A percentile compares a stretch with the other conserved stretches of the same genome.
Evolutionary conservation across 331 rosid species (phyloP).

Genomic region (Acacia concinna): DNA sequence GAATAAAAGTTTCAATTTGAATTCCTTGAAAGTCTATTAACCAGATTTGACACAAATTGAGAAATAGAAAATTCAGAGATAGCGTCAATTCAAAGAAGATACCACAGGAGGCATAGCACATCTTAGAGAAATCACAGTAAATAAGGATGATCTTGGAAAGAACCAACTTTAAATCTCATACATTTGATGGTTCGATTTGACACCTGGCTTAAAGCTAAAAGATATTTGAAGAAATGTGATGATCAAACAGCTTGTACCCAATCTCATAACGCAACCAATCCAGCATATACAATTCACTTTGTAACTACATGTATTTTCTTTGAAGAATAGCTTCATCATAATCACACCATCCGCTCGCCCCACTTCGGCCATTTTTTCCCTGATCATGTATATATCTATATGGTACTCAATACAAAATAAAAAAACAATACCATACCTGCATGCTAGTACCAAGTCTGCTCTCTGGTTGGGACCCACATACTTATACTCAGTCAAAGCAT

Average conservation of each 20-base stretch:
- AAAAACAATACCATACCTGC: constrained; percentile 58
- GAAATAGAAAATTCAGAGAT: neutral
- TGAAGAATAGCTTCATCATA: neutral
- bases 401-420: constrained; percentile 7
- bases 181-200: neutral
- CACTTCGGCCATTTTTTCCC: neutral
- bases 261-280: neutral
- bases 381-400: constrained; percentile 28
- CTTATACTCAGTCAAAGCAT: constrained; percentile 83
- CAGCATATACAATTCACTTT: neutral
- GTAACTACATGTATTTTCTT: neutral
- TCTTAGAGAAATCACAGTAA: neutral
- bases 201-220: neutral
- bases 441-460: constrained; percentile 83
- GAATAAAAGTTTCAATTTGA: neutral
- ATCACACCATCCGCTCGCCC: neutral
- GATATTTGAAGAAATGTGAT: neutral
- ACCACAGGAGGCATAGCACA: neutral
- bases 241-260: neutral
- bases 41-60: neutral
- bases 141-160: neutral
- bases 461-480: constrained; percentile 94
- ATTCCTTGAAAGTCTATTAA: neutral
- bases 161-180: neutral
- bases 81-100: neutral